A percentile compares a stretch with the other conserved stretches of the same genome.
Conservation (phyloP, 352 stramenopile species). For the Phytophthora crassamura region DNA sequence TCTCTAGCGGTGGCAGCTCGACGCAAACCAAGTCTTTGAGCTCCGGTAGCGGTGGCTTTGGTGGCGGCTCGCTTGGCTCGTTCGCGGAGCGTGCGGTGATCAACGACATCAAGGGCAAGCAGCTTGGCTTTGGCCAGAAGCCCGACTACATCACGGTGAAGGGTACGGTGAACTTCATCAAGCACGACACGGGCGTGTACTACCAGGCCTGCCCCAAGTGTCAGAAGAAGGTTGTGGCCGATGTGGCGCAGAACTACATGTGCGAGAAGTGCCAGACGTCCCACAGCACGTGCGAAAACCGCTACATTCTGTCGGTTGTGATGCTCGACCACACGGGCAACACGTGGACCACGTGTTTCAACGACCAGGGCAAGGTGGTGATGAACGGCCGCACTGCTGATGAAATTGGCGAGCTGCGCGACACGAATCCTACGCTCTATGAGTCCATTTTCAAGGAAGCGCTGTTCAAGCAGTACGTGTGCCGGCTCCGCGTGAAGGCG, state of each 20-base stretch:
- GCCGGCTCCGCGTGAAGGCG: slow-evolving; percentile 93
- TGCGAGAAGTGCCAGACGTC: slow-evolving; percentile 97
- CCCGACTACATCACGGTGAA: slow-evolving; percentile 97
- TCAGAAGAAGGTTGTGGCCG: slow-evolving; percentile 93
- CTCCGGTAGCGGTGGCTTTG: slow-evolving; percentile 72
- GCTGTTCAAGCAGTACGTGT: slow-evolving; percentile 90
- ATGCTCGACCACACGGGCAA: slow-evolving; percentile 94
- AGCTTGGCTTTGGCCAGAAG: slow-evolving; percentile 96
- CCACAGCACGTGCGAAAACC: slow-evolving; percentile 93
- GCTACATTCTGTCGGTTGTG: slow-evolving; percentile 96
- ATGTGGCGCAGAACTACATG: slow-evolving; percentile 94
- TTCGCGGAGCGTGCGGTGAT: slow-evolving; percentile 92
- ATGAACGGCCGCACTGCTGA: slow-evolving; percentile 93
- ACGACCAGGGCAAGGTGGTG: slow-evolving; percentile 96
- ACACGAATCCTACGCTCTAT: slow-evolving; percentile 89
- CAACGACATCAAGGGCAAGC: slow-evolving; percentile 94
- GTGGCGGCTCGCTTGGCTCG: slow-evolving; percentile 71
- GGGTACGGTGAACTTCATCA: slow-evolving; percentile 97
- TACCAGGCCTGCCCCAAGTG: slow-evolving; percentile 91
- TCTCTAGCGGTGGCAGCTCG: slow-evolving; percentile 72
- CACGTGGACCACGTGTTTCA: slow-evolving; percentile 97
- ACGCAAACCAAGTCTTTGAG: slow-evolving; percentile 84
- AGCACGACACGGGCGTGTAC: slow-evolving; percentile 92
- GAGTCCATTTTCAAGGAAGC: slow-evolving; percentile 95
- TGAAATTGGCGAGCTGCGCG: slow-evolving; percentile 89